Evolutionary conservation across 2,329 filamentous ascomycete genomes (phyloP).

Genomic region (Amesomyces nigricolor): DNA sequence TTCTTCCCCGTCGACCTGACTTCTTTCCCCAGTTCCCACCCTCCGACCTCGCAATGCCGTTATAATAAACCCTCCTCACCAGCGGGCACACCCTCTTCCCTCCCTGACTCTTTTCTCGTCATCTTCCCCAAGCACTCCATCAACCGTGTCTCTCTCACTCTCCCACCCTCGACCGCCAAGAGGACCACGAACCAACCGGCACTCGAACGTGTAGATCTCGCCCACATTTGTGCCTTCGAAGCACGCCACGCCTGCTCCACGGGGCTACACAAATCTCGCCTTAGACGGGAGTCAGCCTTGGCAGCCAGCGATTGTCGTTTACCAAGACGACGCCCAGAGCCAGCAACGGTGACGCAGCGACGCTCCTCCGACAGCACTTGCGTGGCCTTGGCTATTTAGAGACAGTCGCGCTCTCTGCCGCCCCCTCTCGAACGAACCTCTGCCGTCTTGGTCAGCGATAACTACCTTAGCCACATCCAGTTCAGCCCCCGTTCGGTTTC

Average conservation of each 20-base stretch:
- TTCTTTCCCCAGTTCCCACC: slow-evolving; percentile 8
- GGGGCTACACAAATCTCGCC: slow-evolving; percentile 27
- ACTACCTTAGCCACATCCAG: not conserved
- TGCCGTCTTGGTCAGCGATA: not conserved
- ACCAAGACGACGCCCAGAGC: slow-evolving; percentile 12
- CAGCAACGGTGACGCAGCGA: slow-evolving; percentile 10
- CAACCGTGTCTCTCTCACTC: not conserved
- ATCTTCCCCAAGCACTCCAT: not conserved
- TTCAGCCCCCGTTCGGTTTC: slow-evolving; percentile 2
- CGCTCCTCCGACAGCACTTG: slow-evolving; percentile 1
- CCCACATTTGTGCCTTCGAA: slow-evolving; percentile 21
- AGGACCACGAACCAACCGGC: slow-evolving; percentile 18
- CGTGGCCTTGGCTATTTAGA: slow-evolving; percentile 8
- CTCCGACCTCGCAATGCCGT: slow-evolving; percentile 16
- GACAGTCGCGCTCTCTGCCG: not conserved
- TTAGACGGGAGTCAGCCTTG: slow-evolving; percentile 21
- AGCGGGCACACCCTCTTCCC: slow-evolving; percentile 14
- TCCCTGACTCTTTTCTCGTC: not conserved
- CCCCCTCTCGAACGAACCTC: not conserved
- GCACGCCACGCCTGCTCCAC: slow-evolving; percentile 22
- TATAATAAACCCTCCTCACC: slow-evolving; percentile 20
- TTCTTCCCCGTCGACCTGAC: not conserved
- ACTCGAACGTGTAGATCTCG: slow-evolving; percentile 26
- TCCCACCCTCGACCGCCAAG: slow-evolving; percentile 18
- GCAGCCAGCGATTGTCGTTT: slow-evolving; percentile 22